These are phyloP conservation scores for Verticillium longisporum DNA, from an alignment of 2,329 filamentous ascomycete species.

Conservation along the genomic window DNA sequence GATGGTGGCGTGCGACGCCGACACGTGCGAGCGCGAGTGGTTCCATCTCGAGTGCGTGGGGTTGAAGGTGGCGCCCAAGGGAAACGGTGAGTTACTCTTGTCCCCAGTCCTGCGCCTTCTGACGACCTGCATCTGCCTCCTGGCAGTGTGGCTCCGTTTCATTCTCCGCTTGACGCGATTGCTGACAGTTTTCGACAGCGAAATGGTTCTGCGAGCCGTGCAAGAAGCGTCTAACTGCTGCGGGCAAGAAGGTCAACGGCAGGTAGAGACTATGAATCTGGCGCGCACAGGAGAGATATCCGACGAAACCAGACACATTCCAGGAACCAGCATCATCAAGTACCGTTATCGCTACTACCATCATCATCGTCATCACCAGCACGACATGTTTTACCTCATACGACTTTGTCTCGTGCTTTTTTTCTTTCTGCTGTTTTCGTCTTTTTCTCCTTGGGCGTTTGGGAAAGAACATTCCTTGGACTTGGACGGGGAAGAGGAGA, in stretches of 20 bases:
- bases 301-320: not conserved
- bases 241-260: slow-evolving; percentile 43
- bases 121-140: not conserved
- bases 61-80: slow-evolving; percentile 68
- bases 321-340: not conserved
- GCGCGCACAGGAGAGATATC: not conserved
- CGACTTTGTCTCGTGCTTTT: no score
- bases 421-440: not conserved
- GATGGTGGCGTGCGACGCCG: slow-evolving; percentile 76
- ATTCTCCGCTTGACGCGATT: slow-evolving; percentile 4
- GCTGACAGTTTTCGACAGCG: slow-evolving; percentile 38
- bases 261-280: slow-evolving; percentile 24
- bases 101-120: not conserved
- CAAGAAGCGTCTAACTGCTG: slow-evolving; percentile 56
- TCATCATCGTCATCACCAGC: not conserved
- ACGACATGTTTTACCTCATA: no score
- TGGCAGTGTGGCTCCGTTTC: not conserved
- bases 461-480: not conserved
- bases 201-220: slow-evolving; percentile 83
- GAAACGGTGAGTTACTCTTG: slow-evolving; percentile 53
- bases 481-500: no score
- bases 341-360: not conserved
- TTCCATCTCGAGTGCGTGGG: slow-evolving; percentile 80
- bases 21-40: slow-evolving; percentile 70
- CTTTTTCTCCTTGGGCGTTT: not conserved